Evolutionary conservation across 176 grass and related monocot species (phyloP), one percentile per base, ranked within the genome.

Genomic region (Rhynchospora breviuscula): DNA sequence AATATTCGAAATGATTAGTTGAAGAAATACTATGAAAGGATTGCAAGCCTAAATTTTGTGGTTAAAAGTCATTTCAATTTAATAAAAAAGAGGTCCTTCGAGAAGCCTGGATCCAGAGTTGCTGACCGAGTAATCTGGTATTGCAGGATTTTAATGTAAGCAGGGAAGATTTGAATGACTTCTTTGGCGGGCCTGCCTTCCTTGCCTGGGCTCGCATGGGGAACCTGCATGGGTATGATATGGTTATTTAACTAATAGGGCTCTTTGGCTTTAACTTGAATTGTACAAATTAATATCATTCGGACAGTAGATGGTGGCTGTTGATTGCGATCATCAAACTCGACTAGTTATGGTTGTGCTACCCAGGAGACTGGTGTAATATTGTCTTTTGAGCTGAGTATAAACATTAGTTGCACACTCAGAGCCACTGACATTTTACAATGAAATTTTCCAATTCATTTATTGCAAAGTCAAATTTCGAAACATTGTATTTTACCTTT

Each of bases 171-270:
- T 91, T 98, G 71, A 60, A 90, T 94, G 84, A 88, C 67, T 98
- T 98, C 89, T 98, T 98, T 3, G 92, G 95, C 60, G 95, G 95
- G 70, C 95, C 95, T 81, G 95, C 95, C 51, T 98, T 98, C 84
- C 92, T 98, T 80, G 92, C 95, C 63, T 98, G 95, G 95, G 92
- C 95, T 88, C 93, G 95, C 81, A 98, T 98, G 95, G 95, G 95
- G 18, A 98, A 98, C 84, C 72, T 98, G 48, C 95, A 98, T 85
- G 95, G 83, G 95, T 98, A 91, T 88, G 90, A 83, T 58, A 79
- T 54, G 11, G 12, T 53, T 52, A 21, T 54, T 54, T 29, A 19
- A 76, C 52, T 51, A 76, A 9, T 17, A 54, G 11, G 7, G 14
- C 5, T 76, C 18, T 76, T 17, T 10, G 14, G 53, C 15, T 47